These are phyloP conservation scores for Noccaea caerulescens DNA, from an alignment of 345 rosid species.

Conservation along the genomic window DNA sequence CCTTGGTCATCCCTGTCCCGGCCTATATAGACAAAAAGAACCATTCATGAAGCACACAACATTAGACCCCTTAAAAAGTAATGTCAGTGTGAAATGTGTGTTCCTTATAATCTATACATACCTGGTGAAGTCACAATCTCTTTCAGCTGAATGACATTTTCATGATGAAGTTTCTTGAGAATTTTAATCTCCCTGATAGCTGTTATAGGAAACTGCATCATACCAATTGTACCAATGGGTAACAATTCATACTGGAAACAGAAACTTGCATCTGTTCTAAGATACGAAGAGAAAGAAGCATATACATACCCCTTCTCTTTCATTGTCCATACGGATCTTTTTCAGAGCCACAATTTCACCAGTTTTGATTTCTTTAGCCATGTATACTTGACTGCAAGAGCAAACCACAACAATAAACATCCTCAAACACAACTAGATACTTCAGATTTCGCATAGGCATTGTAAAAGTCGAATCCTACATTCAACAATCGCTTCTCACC, in stretches of 20 bases:
- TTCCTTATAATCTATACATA: constrained; percentile 23
- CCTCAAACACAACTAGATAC: neutral
- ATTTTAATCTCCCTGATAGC: constrained; percentile 60
- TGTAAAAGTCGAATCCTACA: constrained; percentile 4
- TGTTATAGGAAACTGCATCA: constrained; percentile 62
- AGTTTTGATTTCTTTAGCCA: constrained; percentile 86
- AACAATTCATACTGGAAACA: constrained; percentile 2
- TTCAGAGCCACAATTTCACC: constrained; percentile 95
- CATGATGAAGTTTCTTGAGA: constrained; percentile 61
- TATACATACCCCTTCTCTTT: constrained; percentile 95
- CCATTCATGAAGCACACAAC: neutral
- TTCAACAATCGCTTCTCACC: neutral
- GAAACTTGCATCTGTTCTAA: neutral
- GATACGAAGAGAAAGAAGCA: neutral
- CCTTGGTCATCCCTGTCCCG: constrained; percentile 92
- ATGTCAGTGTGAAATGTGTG: neutral
- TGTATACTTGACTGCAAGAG: constrained; percentile 85
- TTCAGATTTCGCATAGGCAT: neutral
- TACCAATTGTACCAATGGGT: constrained; percentile 9
- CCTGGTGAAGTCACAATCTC: constrained; percentile 63
- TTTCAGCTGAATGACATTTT: constrained; percentile 55
- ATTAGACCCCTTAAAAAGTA: constrained; percentile 3
- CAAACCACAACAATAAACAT: neutral
- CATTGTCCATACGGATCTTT: constrained; percentile 97
- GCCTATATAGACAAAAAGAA: constrained; percentile 49